Base-by-base conservation (phyloP, 148 eudicot genomes). In the Cornus florida region DNA sequence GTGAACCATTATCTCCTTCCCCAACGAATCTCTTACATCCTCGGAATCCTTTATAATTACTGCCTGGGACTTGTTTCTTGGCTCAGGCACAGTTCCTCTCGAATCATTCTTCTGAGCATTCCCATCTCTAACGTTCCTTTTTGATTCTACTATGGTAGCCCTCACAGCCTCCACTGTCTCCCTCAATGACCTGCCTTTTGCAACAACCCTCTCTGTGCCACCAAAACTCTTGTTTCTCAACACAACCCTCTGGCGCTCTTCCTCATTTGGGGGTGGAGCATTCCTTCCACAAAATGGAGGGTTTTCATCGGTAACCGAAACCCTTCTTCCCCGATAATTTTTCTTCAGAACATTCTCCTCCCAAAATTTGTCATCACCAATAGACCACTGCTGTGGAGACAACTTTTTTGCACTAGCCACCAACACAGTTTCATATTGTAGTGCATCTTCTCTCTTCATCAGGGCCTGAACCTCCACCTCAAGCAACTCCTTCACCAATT, bases 251-350 rank as follows among this genome's bases (percentile, higher is more conserved):
- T 0, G 32, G 1, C 70, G 76, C 74, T 84, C 79, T 38, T 82
- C 81, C 71, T 73, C 83, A 67, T 68, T 67, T 12, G 70, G 82
- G 79, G 35, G 43, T 70, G 81, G 80, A 67, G 82, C 89, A 82
- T 84, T 83, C 60, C 73, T 66, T 79, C 94, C 93, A 87, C 92
- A 90, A 35, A 86, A 85, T 79, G 89, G 89, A 83, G 99, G 99
- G 65, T 88, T 90, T 73, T 87, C 89, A 75, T 95, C 90, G 69
- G 67, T 78, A 64, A 94, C 91, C 35, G 86, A 90, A 72, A 92
- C 93, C 66, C 85, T 89, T 81, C 87, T 90, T 35, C 32, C 82
- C 69, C 86, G 88, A 84, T 74, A 84, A 48, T 86, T 87, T 56
- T 59, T 59, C 75, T 79, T 82, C 17, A 33, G 14, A 23, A 69